Percentiles rank a stretch among this genome's conserved stretches.
phyloP scores from a whole-genome alignment of 768 basidiomycete species.

The Phlebiopsis gigantea region DNA sequence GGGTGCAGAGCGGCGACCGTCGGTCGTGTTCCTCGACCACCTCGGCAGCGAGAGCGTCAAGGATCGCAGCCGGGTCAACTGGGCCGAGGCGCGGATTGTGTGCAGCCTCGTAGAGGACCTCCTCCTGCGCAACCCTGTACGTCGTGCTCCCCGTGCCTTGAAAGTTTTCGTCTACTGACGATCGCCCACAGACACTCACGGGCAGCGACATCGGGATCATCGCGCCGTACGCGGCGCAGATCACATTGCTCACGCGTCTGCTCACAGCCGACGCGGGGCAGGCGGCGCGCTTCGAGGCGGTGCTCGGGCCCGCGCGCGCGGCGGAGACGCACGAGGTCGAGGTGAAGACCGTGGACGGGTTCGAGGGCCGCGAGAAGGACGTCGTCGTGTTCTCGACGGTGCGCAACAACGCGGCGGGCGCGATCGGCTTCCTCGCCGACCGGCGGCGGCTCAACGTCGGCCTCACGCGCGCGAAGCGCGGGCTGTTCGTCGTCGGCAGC shows the following conservation, averaged over 20 bases:
- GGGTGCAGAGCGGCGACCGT: constrained; percentile 28
- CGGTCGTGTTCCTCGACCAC: constrained; percentile 83
- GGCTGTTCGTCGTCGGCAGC: constrained; percentile 77
- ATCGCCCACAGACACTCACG: constrained; percentile 25
- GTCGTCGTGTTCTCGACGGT: constrained; percentile 91
- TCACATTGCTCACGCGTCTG: constrained; percentile 64
- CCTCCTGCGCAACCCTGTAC: constrained; percentile 65
- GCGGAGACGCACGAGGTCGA: constrained; percentile 67
- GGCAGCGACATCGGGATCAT: constrained; percentile 88
- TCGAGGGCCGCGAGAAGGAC: constrained; percentile 91
- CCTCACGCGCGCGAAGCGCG: constrained; percentile 81
- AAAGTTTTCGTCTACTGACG: constrained; percentile 10
- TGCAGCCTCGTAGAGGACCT: constrained; percentile 81
- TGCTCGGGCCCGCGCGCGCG: constrained; percentile 62
- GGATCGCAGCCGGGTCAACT: constrained; percentile 73
- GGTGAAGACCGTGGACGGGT: constrained; percentile 91
- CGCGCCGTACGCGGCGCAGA: constrained; percentile 87
- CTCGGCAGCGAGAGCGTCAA: constrained; percentile 58
- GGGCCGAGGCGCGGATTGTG: constrained; percentile 72
- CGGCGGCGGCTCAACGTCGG: constrained; percentile 85
- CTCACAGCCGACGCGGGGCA: constrained; percentile 53
- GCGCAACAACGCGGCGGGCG: constrained; percentile 68
- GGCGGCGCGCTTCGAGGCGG: constrained; percentile 45
- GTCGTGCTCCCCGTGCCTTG: constrained; percentile 21
- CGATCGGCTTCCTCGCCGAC: constrained; percentile 89